A percentile compares a stretch with the other conserved stretches of the same genome.
phyloP scores from a whole-genome alignment of 192 early-diverging fungal genomes.

The Podila epigama region DNA sequence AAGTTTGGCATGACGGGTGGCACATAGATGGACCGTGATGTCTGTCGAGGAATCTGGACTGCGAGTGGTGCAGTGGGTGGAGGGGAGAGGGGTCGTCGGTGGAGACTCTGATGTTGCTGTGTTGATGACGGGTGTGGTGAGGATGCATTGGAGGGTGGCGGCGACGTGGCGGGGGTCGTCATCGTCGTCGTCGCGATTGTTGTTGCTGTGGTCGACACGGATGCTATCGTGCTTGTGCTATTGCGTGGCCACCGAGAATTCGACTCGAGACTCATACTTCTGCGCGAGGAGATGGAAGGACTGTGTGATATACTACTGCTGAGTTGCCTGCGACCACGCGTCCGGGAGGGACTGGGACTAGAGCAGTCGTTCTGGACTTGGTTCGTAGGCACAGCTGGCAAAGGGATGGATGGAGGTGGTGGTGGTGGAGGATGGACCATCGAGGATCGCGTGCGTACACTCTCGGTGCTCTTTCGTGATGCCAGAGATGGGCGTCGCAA shows the following conservation, averaged over 20 bases:
- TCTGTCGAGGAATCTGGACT: conserved; percentile 25
- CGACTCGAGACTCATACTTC: background rate
- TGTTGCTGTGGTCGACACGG: background rate
- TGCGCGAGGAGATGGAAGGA: background rate
- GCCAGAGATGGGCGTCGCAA: conserved; percentile 4
- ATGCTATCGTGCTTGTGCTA: background rate
- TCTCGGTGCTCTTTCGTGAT: conserved; percentile 17
- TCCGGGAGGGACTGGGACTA: too few relatives aligned
- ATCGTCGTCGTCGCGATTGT: background rate
- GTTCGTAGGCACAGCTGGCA: conserved; percentile 21
- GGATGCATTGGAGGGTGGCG: conserved; percentile 18
- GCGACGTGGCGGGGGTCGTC: background rate
- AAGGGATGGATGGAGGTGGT: conserved; percentile 26
- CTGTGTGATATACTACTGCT: background rate
- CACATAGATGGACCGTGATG: background rate
- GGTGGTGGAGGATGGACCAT: conserved; percentile 20
- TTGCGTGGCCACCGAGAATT: background rate
- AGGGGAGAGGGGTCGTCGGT: conserved; percentile 3
- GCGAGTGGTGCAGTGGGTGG: conserved; percentile 28
- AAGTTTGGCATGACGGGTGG: background rate
- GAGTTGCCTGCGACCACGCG: background rate
- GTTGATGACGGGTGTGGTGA: background rate
- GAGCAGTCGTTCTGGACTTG: background rate
- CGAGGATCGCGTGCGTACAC: conserved; percentile 5
- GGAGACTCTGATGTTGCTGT: too few relatives aligned